Evolutionary conservation across 2,329 filamentous ascomycete species (phyloP).

Genomic region (Fusarium penzigii): DNA sequence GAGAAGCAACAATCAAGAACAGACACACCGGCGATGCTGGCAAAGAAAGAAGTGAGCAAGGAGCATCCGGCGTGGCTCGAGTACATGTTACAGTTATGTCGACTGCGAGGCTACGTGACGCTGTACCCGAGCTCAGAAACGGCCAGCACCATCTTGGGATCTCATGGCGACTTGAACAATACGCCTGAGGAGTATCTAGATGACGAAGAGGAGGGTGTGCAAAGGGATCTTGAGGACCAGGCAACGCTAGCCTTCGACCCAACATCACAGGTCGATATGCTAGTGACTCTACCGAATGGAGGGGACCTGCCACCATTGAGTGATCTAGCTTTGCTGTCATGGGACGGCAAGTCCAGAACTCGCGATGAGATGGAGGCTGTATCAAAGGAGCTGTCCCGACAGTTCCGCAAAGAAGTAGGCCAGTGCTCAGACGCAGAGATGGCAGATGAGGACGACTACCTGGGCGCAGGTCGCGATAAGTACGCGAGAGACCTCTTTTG

Average conservation of each 20-base stretch:
- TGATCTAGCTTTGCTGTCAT: constrained; percentile 61
- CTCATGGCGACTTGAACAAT: constrained; percentile 75
- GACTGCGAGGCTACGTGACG: constrained; percentile 74
- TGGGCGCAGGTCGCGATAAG: constrained; percentile 26
- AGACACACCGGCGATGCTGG: constrained; percentile 41
- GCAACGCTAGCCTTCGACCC: constrained; percentile 40
- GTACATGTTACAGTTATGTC: constrained; percentile 73
- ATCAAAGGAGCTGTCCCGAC: constrained; percentile 53
- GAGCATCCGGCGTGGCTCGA: constrained; percentile 76
- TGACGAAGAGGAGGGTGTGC: constrained; percentile 25
- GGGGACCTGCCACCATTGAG: constrained; percentile 46
- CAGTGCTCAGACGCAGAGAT: constrained; percentile 50
- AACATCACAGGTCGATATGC: constrained; percentile 44
- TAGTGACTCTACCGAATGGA: constrained; percentile 49
- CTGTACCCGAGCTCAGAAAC: constrained; percentile 70
- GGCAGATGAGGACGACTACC: constrained; percentile 20
- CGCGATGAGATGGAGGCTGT: constrained; percentile 42
- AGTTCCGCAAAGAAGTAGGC: constrained; percentile 68
- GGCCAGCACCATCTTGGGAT: constrained; percentile 60
- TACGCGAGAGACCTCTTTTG: constrained; percentile 68
- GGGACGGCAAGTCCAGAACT: constrained; percentile 57
- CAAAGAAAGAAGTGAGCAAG: constrained; percentile 63
- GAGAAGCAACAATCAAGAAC: constrained; percentile 40
- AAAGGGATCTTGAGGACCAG: constrained; percentile 31
- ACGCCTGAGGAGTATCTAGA: constrained; percentile 67